Evolutionary conservation across 192 early-diverging fungal genomes (phyloP), one percentile per base, ranked within the genome.

Genomic region (Spinellus fusiger): DNA sequence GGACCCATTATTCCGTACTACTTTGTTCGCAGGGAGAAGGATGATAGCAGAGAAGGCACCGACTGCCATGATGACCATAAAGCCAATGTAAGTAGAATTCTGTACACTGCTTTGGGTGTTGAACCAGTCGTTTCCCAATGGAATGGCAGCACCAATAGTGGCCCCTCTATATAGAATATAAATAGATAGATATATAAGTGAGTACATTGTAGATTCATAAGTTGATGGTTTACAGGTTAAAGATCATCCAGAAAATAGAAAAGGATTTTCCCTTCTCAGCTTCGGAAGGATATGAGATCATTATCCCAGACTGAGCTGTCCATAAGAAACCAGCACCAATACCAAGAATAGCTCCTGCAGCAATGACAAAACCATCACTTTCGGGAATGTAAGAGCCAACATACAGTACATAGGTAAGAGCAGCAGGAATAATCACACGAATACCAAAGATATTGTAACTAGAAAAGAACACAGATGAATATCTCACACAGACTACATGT

Each of bases 161-260:
- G 86, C 93, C 54, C 93, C 93, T 65, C 83, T 75, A 65, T 70
- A 66, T 29, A 6, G 25, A 29, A 54, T 27, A 51, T 54, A 33
- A 15, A 38, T 37, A 23, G 25, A 18, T 18, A 56, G 10, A 13
- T 16, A 32, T 56, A 32, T 32, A 18, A 56, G 4, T 20, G 6
- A 12, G n/a, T 22, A 20, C 15, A 49, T 13, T 40, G 22, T 40
- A 26, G 2, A 25, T 49, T 25, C 26, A 32, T 18, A 6, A 5
- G 33, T 54, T 16, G 25, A 20, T 18, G 29, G 61, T 63, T 64
- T 56, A 65, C 37, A 78, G 49, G 64, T 90, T 90, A 80, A 92
- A 95, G 53, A 93, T 86, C 59, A 85, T 78, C 93, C 93, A 95
- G 81, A 95, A 95, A 32, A 86, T 76, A 22, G 85, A 84, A 51